Conservation (phyloP, 345 rosid species). For the Brassica napus region DNA sequence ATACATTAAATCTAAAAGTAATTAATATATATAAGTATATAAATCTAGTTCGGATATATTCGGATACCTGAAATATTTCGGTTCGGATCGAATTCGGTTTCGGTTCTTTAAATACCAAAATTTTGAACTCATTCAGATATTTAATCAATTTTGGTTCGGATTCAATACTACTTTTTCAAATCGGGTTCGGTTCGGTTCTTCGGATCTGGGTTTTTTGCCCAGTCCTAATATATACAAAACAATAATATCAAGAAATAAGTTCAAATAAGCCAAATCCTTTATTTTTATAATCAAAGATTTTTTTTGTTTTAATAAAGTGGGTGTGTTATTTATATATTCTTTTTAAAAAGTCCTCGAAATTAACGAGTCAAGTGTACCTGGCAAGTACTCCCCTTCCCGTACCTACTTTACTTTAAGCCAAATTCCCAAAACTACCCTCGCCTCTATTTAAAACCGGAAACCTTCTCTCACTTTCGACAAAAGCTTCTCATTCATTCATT, state of each 20-base stretch:
- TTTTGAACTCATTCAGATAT: no score
- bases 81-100: no score
- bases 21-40: no score
- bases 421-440: constrained; percentile 4
- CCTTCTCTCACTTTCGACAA: constrained; percentile 20
- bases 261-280: background rate
- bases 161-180: no score
- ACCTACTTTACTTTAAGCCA: constrained; percentile 33
- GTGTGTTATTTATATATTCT: background rate
- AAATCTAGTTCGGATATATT: no score
- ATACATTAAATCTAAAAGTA: no score
- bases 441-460: constrained; percentile 22
- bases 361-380: constrained; percentile 49
- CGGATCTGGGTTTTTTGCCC: no score
- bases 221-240: background rate
- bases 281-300: background rate
- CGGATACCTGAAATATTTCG: no score
- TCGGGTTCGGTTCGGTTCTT: no score
- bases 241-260: background rate
- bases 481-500: constrained; percentile 16
- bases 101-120: no score
- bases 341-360: background rate
- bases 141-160: no score
- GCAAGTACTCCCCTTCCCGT: constrained; percentile 51
- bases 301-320: background rate